Base-by-base conservation (phyloP, 1,139 yeast genomes). In the Yamadazyma oceani region DNA sequence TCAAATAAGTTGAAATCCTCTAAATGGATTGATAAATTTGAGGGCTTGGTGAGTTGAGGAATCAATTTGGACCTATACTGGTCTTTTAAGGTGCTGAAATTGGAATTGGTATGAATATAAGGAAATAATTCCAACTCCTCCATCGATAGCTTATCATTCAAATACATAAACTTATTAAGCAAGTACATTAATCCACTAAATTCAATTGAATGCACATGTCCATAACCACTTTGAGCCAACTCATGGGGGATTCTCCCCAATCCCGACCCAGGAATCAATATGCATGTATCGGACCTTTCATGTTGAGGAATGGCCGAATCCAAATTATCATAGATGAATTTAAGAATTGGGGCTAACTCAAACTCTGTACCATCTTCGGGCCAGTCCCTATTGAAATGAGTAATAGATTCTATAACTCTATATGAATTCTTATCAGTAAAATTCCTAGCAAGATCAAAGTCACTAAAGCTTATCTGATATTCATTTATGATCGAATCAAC, bases 361-460 rank as follows among this genome's bases (percentile, higher is more conserved):
- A 38, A 42, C 10, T 34, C 43, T 17, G n/a, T 5, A 7, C 15
- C 12, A 5, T 13, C 10, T 21, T 16, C 37, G 15, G 35, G 37
- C 92, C 94, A 88, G 55, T 88, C 96, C 34, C 96, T 66, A 5
- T 80, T 74, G 43, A 74, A 76, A 58, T 87, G 96, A 32, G 87
- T 80, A 34, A 88, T 51, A 4, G 86, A 67, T 54, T 88, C 96
- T 26, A 81, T 72, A 0, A 85, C 87, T 35, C 81, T 62, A 44
- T 72, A 77, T 4, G 50, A 42, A 45, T 76, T 74, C 23, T 29
- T 41, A 35, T 48, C 50, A 3, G 31, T 37, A 17, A 39, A 41
- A 30, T 42, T 44, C 30, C 44, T 45, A 12, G 42, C 41, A 3
- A 40, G 29, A 37, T 78, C 80, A 36, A 67, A 57, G 19, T 69